phyloP scores from a whole-genome alignment of 306 rosid genomes.

The Cercis canadensis region DNA sequence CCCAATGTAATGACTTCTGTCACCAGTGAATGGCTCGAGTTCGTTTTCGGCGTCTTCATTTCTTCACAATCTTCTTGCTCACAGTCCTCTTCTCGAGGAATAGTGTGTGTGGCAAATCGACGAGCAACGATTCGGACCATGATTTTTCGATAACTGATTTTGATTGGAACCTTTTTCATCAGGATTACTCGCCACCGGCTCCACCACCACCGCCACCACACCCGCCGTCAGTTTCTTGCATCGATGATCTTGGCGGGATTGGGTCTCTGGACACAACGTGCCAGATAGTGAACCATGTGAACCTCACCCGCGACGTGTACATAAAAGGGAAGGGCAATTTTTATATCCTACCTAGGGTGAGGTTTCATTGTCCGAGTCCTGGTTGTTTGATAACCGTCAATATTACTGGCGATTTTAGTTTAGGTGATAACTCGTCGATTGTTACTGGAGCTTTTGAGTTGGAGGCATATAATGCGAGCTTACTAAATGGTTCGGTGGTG shows the following conservation, averaged over 20 bases:
- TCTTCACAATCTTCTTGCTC: slow-evolving; percentile 41
- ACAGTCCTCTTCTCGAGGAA: slow-evolving; percentile 33
- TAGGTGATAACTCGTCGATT: slow-evolving; percentile 78
- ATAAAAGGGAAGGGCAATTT: slow-evolving; percentile 95
- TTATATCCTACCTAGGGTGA: slow-evolving; percentile 93
- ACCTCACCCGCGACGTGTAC: slow-evolving; percentile 92
- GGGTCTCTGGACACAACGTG: slow-evolving; percentile 92
- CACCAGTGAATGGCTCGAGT: slow-evolving; percentile 87
- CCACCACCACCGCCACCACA: slow-evolving; percentile 99
- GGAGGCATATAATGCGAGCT: slow-evolving; percentile 68
- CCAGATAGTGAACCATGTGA: slow-evolving; percentile 73
- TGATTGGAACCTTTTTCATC: slow-evolving; percentile 75
- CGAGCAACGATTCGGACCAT: slow-evolving; percentile 38
- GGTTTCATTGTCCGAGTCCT: slow-evolving; percentile 68
- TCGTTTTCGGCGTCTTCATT: slow-evolving; percentile 50
- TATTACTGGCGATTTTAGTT: slow-evolving; percentile 84
- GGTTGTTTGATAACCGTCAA: slow-evolving; percentile 85
- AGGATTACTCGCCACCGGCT: slow-evolving; percentile 97
- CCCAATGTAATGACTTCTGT: slow-evolving; percentile 71
- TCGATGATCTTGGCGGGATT: slow-evolving; percentile 82
- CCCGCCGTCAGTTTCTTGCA: slow-evolving; percentile 92
- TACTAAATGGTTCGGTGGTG: slow-evolving; percentile 71
- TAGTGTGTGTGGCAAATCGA: slow-evolving; percentile 35
- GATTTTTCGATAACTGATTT: slow-evolving; percentile 59
- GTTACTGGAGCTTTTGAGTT: slow-evolving; percentile 81